A percentile compares a stretch with the other conserved stretches of the same genome.
Conservation (phyloP, 192 early-diverging fungal genomes). For the Phycomyces nitens region DNA sequence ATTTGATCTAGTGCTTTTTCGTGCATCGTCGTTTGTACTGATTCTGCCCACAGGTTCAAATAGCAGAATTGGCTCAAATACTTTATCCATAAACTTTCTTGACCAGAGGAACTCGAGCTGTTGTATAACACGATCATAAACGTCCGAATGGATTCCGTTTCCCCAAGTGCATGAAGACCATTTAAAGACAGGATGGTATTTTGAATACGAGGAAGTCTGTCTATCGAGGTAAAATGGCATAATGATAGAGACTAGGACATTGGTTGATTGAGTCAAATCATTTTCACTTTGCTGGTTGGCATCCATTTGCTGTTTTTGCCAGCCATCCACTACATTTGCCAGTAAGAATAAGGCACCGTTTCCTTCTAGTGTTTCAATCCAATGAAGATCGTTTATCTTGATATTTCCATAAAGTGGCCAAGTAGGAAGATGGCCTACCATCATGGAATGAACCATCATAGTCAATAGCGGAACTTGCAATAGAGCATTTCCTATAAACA, state of each 20-base stretch:
- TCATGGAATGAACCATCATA: background rate
- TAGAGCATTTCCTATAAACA: background rate
- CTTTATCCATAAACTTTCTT: conserved; percentile 22
- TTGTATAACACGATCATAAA: conserved; percentile 19
- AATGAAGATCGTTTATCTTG: background rate
- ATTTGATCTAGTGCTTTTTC: background rate
- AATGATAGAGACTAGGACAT: background rate
- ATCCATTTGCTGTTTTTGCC: background rate
- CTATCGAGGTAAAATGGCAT: conserved; percentile 9
- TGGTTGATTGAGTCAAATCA: conserved; percentile 1
- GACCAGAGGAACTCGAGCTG: conserved; percentile 35
- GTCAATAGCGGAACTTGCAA: conserved; percentile 10
- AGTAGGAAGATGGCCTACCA: background rate
- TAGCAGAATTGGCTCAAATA: conserved; percentile 6
- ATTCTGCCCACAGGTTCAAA: background rate
- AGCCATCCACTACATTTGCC: conserved; percentile 26
- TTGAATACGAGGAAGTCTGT: conserved; percentile 7
- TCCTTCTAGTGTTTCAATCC: conserved; percentile 4
- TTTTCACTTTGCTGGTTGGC: background rate
- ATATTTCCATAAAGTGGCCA: background rate
- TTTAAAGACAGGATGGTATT: conserved; percentile 33
- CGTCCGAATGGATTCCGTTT: conserved; percentile 2
- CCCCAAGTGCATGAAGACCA: conserved; percentile 22
- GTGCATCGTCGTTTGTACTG: background rate
- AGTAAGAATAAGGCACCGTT: conserved; percentile 31